Evolutionary conservation across 2,329 filamentous ascomycete genomes (phyloP), one percentile per base, ranked within the genome.

Genomic region (Cladosporium oxysporum): DNA sequence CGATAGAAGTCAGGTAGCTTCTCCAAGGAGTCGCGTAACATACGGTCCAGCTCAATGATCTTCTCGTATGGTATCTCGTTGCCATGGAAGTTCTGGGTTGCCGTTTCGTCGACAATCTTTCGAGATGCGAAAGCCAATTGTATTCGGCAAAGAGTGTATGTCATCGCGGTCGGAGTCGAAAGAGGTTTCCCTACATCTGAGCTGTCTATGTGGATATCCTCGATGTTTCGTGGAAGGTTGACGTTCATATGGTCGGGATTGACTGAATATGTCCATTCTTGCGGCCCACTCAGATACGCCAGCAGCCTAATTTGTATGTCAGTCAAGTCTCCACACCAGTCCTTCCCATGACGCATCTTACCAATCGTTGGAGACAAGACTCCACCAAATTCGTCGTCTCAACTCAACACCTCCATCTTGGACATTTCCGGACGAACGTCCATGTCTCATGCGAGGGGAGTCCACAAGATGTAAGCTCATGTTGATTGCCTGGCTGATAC

Each of bases 211-310:
- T 49, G 3, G 12, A 50, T 26, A 18, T 62, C 60, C 47, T 62
- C 60, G 14, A 62, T 47, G 49, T 62, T 55, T 2, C 52, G 23
- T 2, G 60, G 60, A 26, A 55, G n/a, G 1, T 31, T 16, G 16
- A 62, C 50, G 26, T 62, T 55, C 60, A 62, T 62, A 6, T 62
- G 60, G 8, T 55, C n/a, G 3, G 60, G 47, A 7, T 44, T 55
- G 7, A 62, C 26, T 4, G 60, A 57, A 18, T 62, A 62, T n/a
- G 60, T 62, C 49, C 60, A 62, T 41, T 55, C 35, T 29, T 59
- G 57, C 12, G 57, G 57, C 3, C 57, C 57, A 7, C 57, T 59
- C 33, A 59, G 10, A 6, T 59, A 59, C 12, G 57, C 57, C 18
- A 59, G 14, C 7, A 59, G 57, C 57, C 57, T 59, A 23, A 1